A percentile compares a stretch with the other conserved stretches of the same genome.
Conservation (phyloP, 225 moss, liverwort and hornwort species). For the Pseudisothecium myosuroides region DNA sequence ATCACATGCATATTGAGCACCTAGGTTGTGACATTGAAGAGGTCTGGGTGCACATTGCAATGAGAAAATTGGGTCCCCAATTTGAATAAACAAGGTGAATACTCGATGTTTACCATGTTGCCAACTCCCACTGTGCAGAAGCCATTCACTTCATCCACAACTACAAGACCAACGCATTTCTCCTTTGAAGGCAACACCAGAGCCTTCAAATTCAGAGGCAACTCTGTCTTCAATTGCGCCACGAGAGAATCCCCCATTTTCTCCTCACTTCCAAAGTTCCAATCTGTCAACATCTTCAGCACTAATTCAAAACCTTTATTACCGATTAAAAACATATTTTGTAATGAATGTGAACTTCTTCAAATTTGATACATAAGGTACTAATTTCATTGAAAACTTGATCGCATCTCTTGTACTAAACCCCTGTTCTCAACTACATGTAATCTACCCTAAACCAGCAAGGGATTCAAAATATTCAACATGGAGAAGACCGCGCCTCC, state of each 20-base stretch:
- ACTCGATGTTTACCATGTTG: constrained; percentile 3
- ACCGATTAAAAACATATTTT: not conserved
- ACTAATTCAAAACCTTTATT: not conserved
- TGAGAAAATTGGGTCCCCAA: not conserved
- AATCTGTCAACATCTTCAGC: not conserved
- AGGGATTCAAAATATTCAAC: not conserved
- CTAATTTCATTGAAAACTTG: not conserved
- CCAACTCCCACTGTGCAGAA: constrained; percentile 48
- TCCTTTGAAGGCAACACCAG: constrained; percentile 12
- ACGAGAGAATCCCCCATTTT: not conserved
- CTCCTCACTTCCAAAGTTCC: not conserved
- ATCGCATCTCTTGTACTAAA: not conserved
- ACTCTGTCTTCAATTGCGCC: constrained; percentile 11
- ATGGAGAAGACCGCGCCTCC: not conserved
- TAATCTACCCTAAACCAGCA: not conserved
- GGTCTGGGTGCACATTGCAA: not conserved
- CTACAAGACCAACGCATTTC: constrained; percentile 27
- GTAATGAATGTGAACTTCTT: not conserved
- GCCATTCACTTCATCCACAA: constrained; percentile 55
- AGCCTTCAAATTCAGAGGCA: constrained; percentile 17
- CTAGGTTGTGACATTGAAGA: not conserved
- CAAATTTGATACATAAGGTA: not conserved
- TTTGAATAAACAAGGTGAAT: not conserved
- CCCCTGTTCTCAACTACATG: not conserved
- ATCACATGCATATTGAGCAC: not conserved